Base-by-base conservation (phyloP, 768 basidiomycete species). In the Suillus americanus region DNA sequence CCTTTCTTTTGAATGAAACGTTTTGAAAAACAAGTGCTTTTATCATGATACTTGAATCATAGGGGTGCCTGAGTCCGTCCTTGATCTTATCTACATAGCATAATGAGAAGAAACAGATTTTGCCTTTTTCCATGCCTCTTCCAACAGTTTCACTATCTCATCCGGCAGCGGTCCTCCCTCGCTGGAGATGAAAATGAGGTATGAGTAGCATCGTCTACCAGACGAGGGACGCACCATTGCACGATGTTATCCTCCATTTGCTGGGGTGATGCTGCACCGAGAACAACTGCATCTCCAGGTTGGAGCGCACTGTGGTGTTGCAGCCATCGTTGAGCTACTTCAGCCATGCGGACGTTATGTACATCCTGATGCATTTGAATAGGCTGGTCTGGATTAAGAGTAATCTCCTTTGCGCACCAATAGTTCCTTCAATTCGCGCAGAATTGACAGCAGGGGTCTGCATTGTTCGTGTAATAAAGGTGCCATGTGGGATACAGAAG, bases 251-350 rank as follows among this genome's bases (percentile, higher is more conserved):
- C 68, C 71, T 79, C 78, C 37, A 83, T 66, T 48, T 82, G 80
- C 60, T 70, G 67, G 59, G 72, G 66, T 5, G 71, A 73, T 56
- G 73, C 68, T 12, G 79, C 79, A 16, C 80, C 79, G 62, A 83
- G 72, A 63, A 82, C 74, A 68, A 81, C 71, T 46, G 64, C 69
- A 66, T 78, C 70, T 5, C 54, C 70, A 50, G 65, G 60, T 62
- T 62, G 54, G n/a, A 68, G 63, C 3, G 20, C 56, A 30, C 73
- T 70, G 62, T 72, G 71, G 38, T 67, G 60, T 46, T 72, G 67
- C 25, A 72, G 38, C 69, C 67, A 67, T 12, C 64, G 62, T 12
- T 62, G 59, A 3, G 68, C 60, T 2, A 43, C 66, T 60, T 70
- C 67, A 53, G 62, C 33, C 37, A 68, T 62, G 35, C 33, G 35